A percentile compares a stretch with the other conserved stretches of the same genome.
These are phyloP conservation scores for Sugiyamaella valdiviana DNA, from an alignment of 805 yeast species.

Conservation along the genomic window DNA sequence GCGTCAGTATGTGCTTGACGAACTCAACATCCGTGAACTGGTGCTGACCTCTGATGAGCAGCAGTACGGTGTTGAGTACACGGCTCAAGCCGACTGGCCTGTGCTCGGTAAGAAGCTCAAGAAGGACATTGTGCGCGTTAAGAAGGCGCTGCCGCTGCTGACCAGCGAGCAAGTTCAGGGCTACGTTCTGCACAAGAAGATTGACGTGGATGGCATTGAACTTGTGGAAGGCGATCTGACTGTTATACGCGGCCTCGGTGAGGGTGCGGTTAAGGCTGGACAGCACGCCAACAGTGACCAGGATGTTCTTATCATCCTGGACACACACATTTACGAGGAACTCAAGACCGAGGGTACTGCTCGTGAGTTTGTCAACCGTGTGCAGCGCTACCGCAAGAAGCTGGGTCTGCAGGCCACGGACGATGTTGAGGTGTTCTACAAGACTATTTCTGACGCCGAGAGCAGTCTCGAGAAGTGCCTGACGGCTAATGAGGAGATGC, in stretches of 20 bases:
- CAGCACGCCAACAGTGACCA: slow-evolving; percentile 82
- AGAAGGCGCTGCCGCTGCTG: slow-evolving; percentile 81
- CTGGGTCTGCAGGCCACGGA: slow-evolving; percentile 92
- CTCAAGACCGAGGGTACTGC: slow-evolving; percentile 91
- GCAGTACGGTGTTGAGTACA: slow-evolving; percentile 85
- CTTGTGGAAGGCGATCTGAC: slow-evolving; percentile 83
- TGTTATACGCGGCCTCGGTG: slow-evolving; percentile 85
- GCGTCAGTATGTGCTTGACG: slow-evolving; percentile 76
- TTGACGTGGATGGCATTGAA: slow-evolving; percentile 83
- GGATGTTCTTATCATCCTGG: slow-evolving; percentile 85
- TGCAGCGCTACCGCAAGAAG: slow-evolving; percentile 95
- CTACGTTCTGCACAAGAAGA: slow-evolving; percentile 64
- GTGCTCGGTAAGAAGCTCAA: slow-evolving; percentile 94
- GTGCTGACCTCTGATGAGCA: slow-evolving; percentile 85
- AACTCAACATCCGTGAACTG: slow-evolving; percentile 84
- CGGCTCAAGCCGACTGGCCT: slow-evolving; percentile 98
- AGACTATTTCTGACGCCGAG: slow-evolving; percentile 46
- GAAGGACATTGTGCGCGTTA: slow-evolving; percentile 88
- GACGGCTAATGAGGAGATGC: slow-evolving; percentile 55
- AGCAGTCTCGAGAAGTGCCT: slow-evolving; percentile 49
- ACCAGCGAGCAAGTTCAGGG: slow-evolving; percentile 76
- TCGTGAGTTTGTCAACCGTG: slow-evolving; percentile 93
- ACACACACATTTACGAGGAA: slow-evolving; percentile 80
- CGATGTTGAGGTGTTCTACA: slow-evolving; percentile 83
- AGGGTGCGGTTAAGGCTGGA: slow-evolving; percentile 49